Conservation (phyloP, 768 basidiomycete species). For the Paxillus involutus region DNA sequence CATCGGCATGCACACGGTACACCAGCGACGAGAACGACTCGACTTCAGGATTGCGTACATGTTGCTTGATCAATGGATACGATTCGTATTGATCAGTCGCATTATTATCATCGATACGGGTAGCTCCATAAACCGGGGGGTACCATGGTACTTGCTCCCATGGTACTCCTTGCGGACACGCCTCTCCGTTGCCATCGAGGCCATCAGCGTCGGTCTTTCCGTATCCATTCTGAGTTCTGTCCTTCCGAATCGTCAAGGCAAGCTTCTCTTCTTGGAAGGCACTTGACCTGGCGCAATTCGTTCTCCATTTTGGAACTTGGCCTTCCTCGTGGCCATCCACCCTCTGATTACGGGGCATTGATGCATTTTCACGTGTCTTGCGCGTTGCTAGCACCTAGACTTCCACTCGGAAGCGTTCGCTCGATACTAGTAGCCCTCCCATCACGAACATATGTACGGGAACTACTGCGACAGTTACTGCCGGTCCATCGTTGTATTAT, state of each 20-base stretch:
- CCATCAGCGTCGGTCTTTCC: background rate
- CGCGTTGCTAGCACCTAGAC: constrained; percentile 25
- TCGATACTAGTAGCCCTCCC: background rate
- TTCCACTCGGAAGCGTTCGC: background rate
- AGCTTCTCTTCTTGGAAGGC: background rate
- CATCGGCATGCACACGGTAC: constrained; percentile 1
- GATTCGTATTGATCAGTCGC: background rate
- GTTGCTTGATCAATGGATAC: too few species aligned
- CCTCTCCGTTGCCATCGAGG: background rate
- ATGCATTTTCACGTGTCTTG: constrained; percentile 29
- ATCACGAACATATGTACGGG: too few species aligned
- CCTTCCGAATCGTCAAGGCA: background rate
- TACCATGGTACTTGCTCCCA: background rate
- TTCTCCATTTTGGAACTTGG: constrained; percentile 14
- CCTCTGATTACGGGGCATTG: constrained; percentile 27
- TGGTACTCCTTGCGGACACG: background rate
- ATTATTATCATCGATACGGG: background rate
- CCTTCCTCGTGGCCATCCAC: constrained; percentile 24
- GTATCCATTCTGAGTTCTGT: background rate
- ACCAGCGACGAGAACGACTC: too few species aligned
- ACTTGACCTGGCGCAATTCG: background rate
- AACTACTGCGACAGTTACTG: too few species aligned
- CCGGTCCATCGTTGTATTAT: too few species aligned
- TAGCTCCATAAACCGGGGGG: background rate
- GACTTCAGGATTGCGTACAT: too few species aligned